phyloP scores from a whole-genome alignment of 2,329 filamentous ascomycete species.

The Epichloe bromicola region DNA sequence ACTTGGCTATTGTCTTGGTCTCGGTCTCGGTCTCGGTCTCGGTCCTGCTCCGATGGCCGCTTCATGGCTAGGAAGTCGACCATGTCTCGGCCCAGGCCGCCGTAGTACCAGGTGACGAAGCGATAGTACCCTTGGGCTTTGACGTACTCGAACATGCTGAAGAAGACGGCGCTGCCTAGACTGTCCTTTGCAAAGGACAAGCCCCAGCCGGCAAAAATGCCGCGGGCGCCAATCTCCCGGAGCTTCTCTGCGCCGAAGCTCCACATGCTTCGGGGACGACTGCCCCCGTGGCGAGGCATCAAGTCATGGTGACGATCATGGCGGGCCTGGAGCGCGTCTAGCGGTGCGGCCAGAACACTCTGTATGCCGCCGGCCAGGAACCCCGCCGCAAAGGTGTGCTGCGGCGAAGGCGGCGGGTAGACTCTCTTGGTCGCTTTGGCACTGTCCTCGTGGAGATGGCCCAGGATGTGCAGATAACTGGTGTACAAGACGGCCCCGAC shows the following conservation, averaged over 20 bases:
- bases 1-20: slow-evolving; percentile 14
- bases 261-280: slow-evolving; percentile 54
- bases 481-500: slow-evolving; percentile 67
- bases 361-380: slow-evolving; percentile 57
- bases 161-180: slow-evolving; percentile 58
- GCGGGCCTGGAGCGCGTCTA: slow-evolving; percentile 63
- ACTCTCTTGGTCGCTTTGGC: slow-evolving; percentile 42
- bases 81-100: slow-evolving; percentile 38
- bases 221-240: slow-evolving; percentile 56
- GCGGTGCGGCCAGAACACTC: slow-evolving; percentile 57
- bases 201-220: slow-evolving; percentile 62
- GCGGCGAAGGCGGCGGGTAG: slow-evolving; percentile 53
- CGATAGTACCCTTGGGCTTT: slow-evolving; percentile 60
- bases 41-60: slow-evolving; percentile 20
- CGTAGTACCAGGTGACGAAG: slow-evolving; percentile 60
- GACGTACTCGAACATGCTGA: slow-evolving; percentile 62
- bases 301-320: slow-evolving; percentile 45
- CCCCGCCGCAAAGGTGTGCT: slow-evolving; percentile 55
- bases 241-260: slow-evolving; percentile 50
- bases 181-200: slow-evolving; percentile 58
- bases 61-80: slow-evolving; percentile 36
- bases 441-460: slow-evolving; percentile 52
- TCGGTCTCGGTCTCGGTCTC: slow-evolving; percentile 6
- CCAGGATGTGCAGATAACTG: slow-evolving; percentile 59
- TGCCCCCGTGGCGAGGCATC: slow-evolving; percentile 26